A percentile compares a stretch with the other conserved stretches of the same genome.
Evolutionary conservation across 257 asterid genomes (phyloP).

Genomic region (Solanum habrochaites): DNA sequence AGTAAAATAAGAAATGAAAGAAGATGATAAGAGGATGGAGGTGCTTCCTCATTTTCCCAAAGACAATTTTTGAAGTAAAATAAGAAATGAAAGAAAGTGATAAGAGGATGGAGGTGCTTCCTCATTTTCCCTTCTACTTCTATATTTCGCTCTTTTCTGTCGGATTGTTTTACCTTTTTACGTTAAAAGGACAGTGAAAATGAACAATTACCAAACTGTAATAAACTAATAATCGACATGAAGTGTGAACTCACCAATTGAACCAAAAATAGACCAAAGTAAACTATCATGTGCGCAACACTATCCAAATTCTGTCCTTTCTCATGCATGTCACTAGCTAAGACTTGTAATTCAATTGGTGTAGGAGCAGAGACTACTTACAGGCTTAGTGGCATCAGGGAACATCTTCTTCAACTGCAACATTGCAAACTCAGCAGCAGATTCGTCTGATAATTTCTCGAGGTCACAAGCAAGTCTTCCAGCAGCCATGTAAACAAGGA

Average conservation of each 20-base stretch:
- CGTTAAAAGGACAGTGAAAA: not conserved
- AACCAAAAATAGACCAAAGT: not conserved
- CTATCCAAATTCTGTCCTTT: not conserved
- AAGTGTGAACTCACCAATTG: not conserved
- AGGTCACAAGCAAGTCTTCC: slow-evolving; percentile 84
- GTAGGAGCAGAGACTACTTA: slow-evolving; percentile 21
- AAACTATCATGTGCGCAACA: not conserved
- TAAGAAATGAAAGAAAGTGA: not conserved
- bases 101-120: not conserved
- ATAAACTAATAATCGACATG: not conserved
- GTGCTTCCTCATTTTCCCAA: not conserved
- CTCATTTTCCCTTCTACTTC: not conserved
- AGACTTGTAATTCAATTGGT: not conserved
- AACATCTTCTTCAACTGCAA: slow-evolving; percentile 78
- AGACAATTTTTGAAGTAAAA: not conserved
- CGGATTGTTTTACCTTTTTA: not conserved
- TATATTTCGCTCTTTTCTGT: not conserved
- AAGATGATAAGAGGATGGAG: not conserved
- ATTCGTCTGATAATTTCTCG: slow-evolving; percentile 82
- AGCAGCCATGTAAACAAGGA: slow-evolving; percentile 97
- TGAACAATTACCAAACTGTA: not conserved
- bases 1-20: not conserved
- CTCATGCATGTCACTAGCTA: not conserved
- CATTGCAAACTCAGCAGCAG: slow-evolving; percentile 66
- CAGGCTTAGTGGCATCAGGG: slow-evolving; percentile 74